Conservation (phyloP, 176 grass and related monocot species). For the Triticum monococcum region DNA sequence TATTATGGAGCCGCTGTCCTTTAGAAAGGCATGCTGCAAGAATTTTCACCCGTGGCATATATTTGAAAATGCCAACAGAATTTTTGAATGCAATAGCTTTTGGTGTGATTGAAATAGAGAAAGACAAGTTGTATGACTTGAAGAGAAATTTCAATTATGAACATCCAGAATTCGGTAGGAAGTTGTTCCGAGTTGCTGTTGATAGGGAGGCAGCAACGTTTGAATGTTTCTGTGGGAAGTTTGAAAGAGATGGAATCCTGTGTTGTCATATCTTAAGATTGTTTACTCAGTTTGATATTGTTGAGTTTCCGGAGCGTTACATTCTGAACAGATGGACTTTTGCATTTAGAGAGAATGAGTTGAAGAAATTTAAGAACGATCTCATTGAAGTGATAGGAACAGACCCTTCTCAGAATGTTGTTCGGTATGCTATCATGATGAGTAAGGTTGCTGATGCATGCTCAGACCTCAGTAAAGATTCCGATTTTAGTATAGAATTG, state of each 20-base stretch:
- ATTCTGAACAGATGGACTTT: background rate
- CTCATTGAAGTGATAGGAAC: too few relatives aligned
- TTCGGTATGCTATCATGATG: too few relatives aligned
- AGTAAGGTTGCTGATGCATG: too few relatives aligned
- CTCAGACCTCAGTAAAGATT: too few relatives aligned
- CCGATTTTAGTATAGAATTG: too few relatives aligned
- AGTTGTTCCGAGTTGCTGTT: background rate
- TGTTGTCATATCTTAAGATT: background rate
- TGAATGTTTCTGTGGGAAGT: background rate
- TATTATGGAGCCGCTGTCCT: too few relatives aligned
- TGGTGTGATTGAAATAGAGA: background rate
- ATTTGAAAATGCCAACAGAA: background rate
- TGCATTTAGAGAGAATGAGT: background rate
- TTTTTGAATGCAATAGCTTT: background rate
- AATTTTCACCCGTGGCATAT: background rate
- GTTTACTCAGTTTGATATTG: background rate
- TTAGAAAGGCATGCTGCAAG: background rate
- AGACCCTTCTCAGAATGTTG: too few relatives aligned
- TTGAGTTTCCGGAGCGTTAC: background rate
- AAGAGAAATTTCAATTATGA: background rate
- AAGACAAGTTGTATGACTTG: background rate
- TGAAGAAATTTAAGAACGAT: background rate
- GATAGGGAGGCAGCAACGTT: background rate
- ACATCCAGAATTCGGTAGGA: background rate
- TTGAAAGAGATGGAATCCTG: too few relatives aligned